These are phyloP conservation scores for Basipetospora chlamydospora DNA, from an alignment of 2,329 filamentous ascomycete genomes.

Conservation along the genomic window DNA sequence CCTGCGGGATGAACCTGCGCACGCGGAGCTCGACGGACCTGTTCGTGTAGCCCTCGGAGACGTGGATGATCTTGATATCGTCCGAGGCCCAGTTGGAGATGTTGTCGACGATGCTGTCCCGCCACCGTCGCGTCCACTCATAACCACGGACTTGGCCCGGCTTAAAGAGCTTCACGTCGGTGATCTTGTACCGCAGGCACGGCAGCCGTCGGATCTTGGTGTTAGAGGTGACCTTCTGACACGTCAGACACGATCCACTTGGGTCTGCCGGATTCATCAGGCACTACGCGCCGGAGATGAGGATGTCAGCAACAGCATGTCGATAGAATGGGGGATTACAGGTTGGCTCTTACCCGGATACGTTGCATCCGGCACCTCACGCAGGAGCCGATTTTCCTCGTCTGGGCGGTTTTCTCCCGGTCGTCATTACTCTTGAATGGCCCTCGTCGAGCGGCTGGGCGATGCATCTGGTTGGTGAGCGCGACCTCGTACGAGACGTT, in stretches of 20 bases:
- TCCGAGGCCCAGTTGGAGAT: slow-evolving; percentile 40
- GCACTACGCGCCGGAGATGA: slow-evolving; percentile 28
- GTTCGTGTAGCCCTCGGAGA: slow-evolving; percentile 41
- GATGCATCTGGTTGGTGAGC: slow-evolving; percentile 17
- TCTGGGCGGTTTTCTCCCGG: slow-evolving; percentile 39
- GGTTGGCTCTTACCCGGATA: slow-evolving; percentile 41
- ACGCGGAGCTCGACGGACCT: slow-evolving; percentile 33
- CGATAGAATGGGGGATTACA: no score
- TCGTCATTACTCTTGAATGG: slow-evolving; percentile 39
- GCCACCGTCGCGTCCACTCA: slow-evolving; percentile 46
- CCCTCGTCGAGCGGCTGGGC: slow-evolving; percentile 27
- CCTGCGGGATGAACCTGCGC: slow-evolving; percentile 37
- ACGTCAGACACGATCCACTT: slow-evolving; percentile 35
- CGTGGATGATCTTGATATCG: slow-evolving; percentile 32
- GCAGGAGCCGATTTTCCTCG: slow-evolving; percentile 42
- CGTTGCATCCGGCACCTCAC: slow-evolving; percentile 48
- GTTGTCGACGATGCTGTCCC: slow-evolving; percentile 36
- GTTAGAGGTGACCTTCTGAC: slow-evolving; percentile 30
- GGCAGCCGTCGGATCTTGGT: slow-evolving; percentile 38
- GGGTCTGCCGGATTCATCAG: slow-evolving; percentile 32
- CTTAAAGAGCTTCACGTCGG: slow-evolving; percentile 42
- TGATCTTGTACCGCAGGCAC: slow-evolving; percentile 46
- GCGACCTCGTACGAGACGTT: slow-evolving; percentile 16
- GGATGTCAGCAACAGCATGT: no score
- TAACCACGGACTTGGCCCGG: slow-evolving; percentile 41